Evolutionary conservation across 2,329 filamentous ascomycete species (phyloP), one percentile per base, ranked within the genome.

Genomic region (Lachnellula hyalina): DNA sequence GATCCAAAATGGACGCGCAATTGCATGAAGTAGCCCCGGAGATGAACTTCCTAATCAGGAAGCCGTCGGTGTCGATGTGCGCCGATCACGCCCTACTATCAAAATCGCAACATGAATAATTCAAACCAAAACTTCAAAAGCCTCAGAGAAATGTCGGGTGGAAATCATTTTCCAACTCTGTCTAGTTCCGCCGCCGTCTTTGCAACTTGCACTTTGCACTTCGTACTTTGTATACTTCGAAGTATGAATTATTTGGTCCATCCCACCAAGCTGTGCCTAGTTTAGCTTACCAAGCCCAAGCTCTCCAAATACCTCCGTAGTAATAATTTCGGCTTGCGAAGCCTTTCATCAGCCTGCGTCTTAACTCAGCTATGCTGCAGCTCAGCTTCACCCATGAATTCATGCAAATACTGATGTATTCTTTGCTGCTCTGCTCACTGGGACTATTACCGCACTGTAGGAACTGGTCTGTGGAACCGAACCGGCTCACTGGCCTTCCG

Each of bases 21-120:
- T 57, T 55, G 57, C 57, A 61, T 61, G 51, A 60, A 54, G 53
- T 61, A 58, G 57, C 15, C 40, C 45, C 63, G 63, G 63, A 65
- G 56, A 62, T 62, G 54, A 59, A 17, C 45, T 60, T 34, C 61
- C 63, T 50, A 55, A 59, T 51, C 21, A 53, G 58, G 58, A 46
- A 61, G 57, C 45, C 52, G 45, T 48, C 36, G 53, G 46, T 57
- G 46, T 47, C 36, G 53, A 50, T 57, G 36, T 47, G 55, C 54
- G 34, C 28, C 35, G 34, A 50, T 36, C 40, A 45, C 41, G 35
- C 28, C 34, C 28, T 38, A 32, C 23, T 21, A 38, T 44, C 41
- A 19, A 32, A 46, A 28, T 15, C 44, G 44, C 21, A 15, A 17
- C 36, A 38, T 17, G 2, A 17, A 38, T 15, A 38, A 38, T 49